phyloP scores from a whole-genome alignment of 495 filamentous ascomycete species.

The Xylaria flabelliformis region DNA sequence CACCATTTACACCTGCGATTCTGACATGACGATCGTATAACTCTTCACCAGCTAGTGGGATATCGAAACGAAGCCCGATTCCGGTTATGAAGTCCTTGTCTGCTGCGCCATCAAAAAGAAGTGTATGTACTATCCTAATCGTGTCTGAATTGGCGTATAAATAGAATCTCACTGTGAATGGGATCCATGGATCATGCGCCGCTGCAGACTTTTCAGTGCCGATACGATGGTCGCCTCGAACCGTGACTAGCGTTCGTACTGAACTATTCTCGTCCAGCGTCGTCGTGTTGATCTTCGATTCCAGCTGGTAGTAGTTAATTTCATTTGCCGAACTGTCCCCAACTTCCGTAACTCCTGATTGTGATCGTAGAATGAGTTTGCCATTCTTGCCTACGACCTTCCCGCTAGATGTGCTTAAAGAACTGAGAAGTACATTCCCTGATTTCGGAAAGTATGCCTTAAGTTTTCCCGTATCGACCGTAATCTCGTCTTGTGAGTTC shows the following conservation, averaged over 20 bases:
- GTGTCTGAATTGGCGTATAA: slow-evolving; percentile 50
- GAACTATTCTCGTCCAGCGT: slow-evolving; percentile 38
- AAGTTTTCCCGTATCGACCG: slow-evolving; percentile 48
- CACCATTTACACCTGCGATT: slow-evolving; percentile 47
- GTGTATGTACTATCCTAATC: slow-evolving; percentile 47
- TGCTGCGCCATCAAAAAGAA: slow-evolving; percentile 47
- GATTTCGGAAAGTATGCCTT: slow-evolving; percentile 45
- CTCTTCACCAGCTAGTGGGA: slow-evolving; percentile 47
- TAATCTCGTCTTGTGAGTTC: slow-evolving; percentile 29
- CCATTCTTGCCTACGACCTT: slow-evolving; percentile 51
- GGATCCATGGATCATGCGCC: slow-evolving; percentile 42
- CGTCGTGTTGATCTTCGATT: slow-evolving; percentile 36
- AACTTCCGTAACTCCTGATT: slow-evolving; percentile 42
- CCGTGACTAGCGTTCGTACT: slow-evolving; percentile 47
- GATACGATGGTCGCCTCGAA: slow-evolving; percentile 41
- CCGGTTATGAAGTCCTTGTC: slow-evolving; percentile 46
- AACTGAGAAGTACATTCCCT: slow-evolving; percentile 42
- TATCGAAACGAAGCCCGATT: slow-evolving; percentile 48
- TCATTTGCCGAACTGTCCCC: slow-evolving; percentile 9
- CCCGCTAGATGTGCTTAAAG: slow-evolving; percentile 44
- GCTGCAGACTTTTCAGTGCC: slow-evolving; percentile 11
- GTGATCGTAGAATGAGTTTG: slow-evolving; percentile 47
- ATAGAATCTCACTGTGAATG: slow-evolving; percentile 53
- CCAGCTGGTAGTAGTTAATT: slow-evolving; percentile 32
- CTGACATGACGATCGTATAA: slow-evolving; percentile 51